A percentile compares a stretch with the other conserved stretches of the same genome.
These are phyloP conservation scores for Triticum urartu DNA, from an alignment of 176 grass and related monocot genomes.

Conservation along the genomic window DNA sequence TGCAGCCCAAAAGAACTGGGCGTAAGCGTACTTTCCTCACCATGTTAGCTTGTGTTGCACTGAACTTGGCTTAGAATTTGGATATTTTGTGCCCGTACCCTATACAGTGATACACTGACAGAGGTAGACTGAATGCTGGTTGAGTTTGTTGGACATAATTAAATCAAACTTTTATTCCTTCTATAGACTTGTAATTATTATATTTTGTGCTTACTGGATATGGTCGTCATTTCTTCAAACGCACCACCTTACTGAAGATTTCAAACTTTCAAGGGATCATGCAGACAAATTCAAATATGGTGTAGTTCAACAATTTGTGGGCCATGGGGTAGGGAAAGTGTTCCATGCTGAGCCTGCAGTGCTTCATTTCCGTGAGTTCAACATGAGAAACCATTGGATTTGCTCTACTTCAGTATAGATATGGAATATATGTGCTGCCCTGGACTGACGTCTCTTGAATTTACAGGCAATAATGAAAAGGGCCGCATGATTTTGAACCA, in stretches of 20 bases:
- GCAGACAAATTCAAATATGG: slow-evolving; percentile 81
- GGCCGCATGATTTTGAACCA: slow-evolving; percentile 78
- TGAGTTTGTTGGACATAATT: not conserved
- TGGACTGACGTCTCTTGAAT: slow-evolving; percentile 28
- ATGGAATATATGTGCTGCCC: slow-evolving; percentile 2
- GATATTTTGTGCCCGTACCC: not conserved
- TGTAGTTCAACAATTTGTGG: slow-evolving; percentile 80
- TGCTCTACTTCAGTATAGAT: not conserved
- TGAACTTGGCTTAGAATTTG: not conserved
- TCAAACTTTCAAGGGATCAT: slow-evolving; percentile 60
- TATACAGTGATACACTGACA: not conserved
- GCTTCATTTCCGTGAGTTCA: slow-evolving; percentile 81
- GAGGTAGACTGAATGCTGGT: not conserved
- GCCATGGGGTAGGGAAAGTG: slow-evolving; percentile 86
- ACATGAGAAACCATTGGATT: slow-evolving; percentile 1
- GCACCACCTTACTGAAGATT: not conserved
- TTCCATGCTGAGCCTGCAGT: slow-evolving; percentile 88
- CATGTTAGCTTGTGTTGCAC: not conserved
- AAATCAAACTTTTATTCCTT: not conserved
- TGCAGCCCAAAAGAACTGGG: too few species aligned
- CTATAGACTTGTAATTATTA: not conserved
- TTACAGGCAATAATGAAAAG: slow-evolving; percentile 86
- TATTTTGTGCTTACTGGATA: not conserved
- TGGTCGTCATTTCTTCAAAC: slow-evolving; percentile 10
- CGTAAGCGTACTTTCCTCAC: not conserved